phyloP scores from a whole-genome alignment of 2,329 filamentous ascomycete species.

The Clonostachys rosea region DNA sequence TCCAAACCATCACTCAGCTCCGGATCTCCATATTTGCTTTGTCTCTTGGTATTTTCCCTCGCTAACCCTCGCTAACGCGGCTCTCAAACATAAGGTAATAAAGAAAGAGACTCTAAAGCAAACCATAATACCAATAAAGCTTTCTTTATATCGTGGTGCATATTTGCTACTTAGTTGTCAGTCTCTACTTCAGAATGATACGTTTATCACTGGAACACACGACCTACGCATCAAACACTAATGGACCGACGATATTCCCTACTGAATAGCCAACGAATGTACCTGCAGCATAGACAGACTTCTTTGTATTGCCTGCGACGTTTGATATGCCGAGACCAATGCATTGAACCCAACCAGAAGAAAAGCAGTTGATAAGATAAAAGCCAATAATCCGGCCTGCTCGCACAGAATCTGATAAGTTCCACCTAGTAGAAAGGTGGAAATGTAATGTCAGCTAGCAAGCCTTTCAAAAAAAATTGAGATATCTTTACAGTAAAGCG shows the following conservation, averaged over 20 bases:
- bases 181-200: background rate
- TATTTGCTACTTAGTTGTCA: slow-evolving; percentile 8
- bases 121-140: slow-evolving; percentile 21
- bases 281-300: slow-evolving; percentile 16
- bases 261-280: slow-evolving; percentile 25
- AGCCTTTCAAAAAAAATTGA: no score
- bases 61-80: slow-evolving; percentile 13
- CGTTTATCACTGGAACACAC: background rate
- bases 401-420: slow-evolving; percentile 10
- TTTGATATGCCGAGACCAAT: slow-evolving; percentile 23
- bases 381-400: slow-evolving; percentile 18
- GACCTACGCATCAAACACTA: slow-evolving; percentile 21
- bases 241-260: slow-evolving; percentile 23
- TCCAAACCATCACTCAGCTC: slow-evolving; percentile 27
- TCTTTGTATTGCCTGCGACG: slow-evolving; percentile 23
- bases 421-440: slow-evolving; percentile 9
- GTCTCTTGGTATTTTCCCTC: slow-evolving; percentile 19
- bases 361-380: slow-evolving; percentile 22
- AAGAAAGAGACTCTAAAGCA: slow-evolving; percentile 22
- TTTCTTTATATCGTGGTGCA: slow-evolving; percentile 19
- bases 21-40: slow-evolving; percentile 18
- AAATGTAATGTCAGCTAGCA: no score
- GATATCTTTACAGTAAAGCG: slow-evolving; percentile 14
- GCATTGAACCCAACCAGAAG: slow-evolving; percentile 18
- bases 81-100: slow-evolving; percentile 18